Conservation (phyloP, 352 stramenopile genomes). For the Pythium oligandrum region DNA sequence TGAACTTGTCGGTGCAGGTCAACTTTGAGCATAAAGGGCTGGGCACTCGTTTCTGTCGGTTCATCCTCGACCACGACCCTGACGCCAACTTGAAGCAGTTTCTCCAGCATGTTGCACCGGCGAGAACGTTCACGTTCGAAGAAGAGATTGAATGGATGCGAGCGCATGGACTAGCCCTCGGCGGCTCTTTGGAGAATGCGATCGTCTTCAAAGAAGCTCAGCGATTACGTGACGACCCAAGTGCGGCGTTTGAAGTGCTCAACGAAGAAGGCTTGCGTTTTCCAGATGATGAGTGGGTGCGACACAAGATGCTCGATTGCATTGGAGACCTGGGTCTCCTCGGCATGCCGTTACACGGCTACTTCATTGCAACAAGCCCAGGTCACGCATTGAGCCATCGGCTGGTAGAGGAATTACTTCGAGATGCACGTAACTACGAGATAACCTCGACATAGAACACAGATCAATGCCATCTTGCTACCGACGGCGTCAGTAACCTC, state of each 20-base stretch:
- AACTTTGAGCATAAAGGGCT: constrained; percentile 66
- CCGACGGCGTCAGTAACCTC: no score
- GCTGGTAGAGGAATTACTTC: constrained; percentile 45
- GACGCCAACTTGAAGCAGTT: constrained; percentile 26
- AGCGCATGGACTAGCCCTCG: constrained; percentile 39
- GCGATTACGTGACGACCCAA: neutral
- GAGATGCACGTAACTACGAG: constrained; percentile 38
- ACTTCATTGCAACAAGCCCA: constrained; percentile 63
- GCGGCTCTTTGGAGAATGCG: constrained; percentile 60
- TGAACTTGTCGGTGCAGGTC: constrained; percentile 59
- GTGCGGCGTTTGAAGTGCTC: constrained; percentile 13
- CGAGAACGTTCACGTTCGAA: constrained; percentile 72
- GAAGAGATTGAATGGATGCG: constrained; percentile 64
- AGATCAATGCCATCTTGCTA: no score
- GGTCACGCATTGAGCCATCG: constrained; percentile 61
- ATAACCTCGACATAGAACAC: neutral
- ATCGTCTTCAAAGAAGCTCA: constrained; percentile 41
- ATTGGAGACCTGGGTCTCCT: constrained; percentile 58
- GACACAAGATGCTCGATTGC: constrained; percentile 73
- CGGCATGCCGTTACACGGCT: constrained; percentile 50
- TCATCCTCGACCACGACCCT: constrained; percentile 28
- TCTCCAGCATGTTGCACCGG: constrained; percentile 30
- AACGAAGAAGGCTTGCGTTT: constrained; percentile 54
- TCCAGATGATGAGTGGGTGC: constrained; percentile 49
- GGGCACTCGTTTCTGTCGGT: constrained; percentile 34